A percentile compares a stretch with the other conserved stretches of the same genome.
These are phyloP conservation scores for Trichoderma sp. DNA, from an alignment of 2,329 filamentous ascomycete species.

Conservation along the genomic window DNA sequence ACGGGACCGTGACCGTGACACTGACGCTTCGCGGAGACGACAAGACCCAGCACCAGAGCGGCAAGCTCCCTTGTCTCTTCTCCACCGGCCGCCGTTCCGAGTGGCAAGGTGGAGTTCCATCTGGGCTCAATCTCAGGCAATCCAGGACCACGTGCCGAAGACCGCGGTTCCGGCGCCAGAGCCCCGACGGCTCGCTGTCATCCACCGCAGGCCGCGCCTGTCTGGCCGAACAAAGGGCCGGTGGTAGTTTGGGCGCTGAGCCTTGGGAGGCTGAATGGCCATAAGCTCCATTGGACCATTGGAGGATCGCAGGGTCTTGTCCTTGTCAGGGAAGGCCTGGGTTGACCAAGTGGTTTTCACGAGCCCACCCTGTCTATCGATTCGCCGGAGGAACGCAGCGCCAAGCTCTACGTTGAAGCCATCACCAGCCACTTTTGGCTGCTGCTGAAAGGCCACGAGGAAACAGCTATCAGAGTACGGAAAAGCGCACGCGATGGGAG, in stretches of 20 bases:
- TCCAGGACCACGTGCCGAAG: constrained; percentile 6
- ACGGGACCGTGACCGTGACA: not conserved
- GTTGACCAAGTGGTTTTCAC: constrained; percentile 21
- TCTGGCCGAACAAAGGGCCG: constrained; percentile 12
- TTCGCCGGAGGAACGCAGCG: constrained; percentile 28
- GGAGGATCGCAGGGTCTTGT: not conserved
- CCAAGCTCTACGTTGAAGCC: not conserved
- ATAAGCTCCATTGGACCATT: not conserved
- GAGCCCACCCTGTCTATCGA: constrained; percentile 22
- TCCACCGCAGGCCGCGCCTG: not conserved
- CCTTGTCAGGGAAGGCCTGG: not conserved
- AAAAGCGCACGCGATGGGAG: not conserved
- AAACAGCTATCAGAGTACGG: not conserved
- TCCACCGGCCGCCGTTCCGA: constrained; percentile 8
- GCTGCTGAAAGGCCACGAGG: not conserved
- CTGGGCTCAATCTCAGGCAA: constrained; percentile 21
- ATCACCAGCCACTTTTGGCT: not conserved
- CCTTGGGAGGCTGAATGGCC: not conserved
- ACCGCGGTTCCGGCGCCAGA: not conserved
- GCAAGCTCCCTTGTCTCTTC: not conserved
- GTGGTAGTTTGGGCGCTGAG: not conserved
- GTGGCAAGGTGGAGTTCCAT: not conserved
- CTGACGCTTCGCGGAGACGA: constrained; percentile 1
- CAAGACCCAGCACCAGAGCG: not conserved
- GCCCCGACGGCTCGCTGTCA: not conserved